Evolutionary conservation across 2,329 filamentous ascomycete genomes (phyloP), one percentile per base, ranked within the genome.

Genomic region (Colletotrichum spinosum): DNA sequence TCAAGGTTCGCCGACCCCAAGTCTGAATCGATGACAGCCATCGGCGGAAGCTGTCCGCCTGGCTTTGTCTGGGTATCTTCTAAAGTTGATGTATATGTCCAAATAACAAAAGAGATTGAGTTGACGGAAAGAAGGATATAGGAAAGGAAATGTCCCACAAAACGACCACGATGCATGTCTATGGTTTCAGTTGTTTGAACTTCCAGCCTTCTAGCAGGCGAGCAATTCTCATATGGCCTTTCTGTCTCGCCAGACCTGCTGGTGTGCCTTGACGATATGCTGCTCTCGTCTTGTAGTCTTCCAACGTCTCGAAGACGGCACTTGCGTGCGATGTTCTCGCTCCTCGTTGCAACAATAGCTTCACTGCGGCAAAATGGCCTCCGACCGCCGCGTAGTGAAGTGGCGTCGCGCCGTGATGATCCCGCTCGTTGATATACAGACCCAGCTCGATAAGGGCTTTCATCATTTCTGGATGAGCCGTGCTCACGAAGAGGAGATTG

Each of bases 371-470:
- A 6, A 67, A 54, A 7, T 73, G 69, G 13, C 68, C 70, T 15
- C 71, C 70, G 4, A 69, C 55, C 4, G 68, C 67, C 6, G 71
- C 70, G 56, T 72, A 71, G 57, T 74, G 73, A n/a, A 72, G 67
- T 9, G 70, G 66, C 51, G 72, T 73, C 15, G 70, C 72, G 35
- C 70, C 72, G 53, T 67, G 53, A 9, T 69, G 52, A 58, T 72
- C 70, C 17, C 68, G 65, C 59, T 70, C 68, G 38, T 72, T 72
- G n/a, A 69, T 65, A 38, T 69, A 67, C 15, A 72, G 48, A 7
- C 64, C 64, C 15, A 58, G 55, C 7, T 66, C 56, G 9, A 73
- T 69, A 25, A 73, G 63, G 42, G 68, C 68, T 38, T 70, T 70
- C 38, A 71, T 62, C 51, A 70, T 56, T 8, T 65, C 59, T 10